Percentiles rank a stretch among this genome's conserved stretches.
Evolutionary conservation across 1,139 yeast species (phyloP).

Genomic region (Geotrichum carabidarum): DNA sequence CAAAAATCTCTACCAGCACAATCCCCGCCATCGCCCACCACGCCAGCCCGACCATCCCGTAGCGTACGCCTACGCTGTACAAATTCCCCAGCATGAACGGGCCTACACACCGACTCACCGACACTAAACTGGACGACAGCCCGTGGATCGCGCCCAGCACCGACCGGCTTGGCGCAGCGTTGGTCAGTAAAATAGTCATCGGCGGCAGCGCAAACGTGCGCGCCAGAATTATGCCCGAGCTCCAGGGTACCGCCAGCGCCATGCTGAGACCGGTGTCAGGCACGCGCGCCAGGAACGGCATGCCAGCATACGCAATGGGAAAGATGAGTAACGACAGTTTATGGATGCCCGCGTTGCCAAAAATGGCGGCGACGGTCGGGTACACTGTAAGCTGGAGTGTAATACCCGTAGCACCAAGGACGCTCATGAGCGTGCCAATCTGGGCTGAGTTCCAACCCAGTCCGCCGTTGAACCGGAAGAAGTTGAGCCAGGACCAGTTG

Average conservation of each 20-base stretch:
- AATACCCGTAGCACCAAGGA: constrained; percentile 53
- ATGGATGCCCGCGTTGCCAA: constrained; percentile 47
- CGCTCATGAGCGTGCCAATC: constrained; percentile 52
- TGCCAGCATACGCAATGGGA: constrained; percentile 46
- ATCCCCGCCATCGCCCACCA: constrained; percentile 47
- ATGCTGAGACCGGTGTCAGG: constrained; percentile 39
- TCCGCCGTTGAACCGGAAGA: constrained; percentile 43
- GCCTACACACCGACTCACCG: constrained; percentile 53
- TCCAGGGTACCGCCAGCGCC: constrained; percentile 41
- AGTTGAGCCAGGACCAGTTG: neutral
- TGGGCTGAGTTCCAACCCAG: constrained; percentile 45
- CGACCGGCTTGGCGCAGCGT: constrained; percentile 27
- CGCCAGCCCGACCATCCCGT: constrained; percentile 45
- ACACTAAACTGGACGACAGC: constrained; percentile 37
- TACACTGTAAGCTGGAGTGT: constrained; percentile 47
- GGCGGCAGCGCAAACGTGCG: constrained; percentile 35
- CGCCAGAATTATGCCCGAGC: constrained; percentile 24
- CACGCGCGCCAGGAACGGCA: constrained; percentile 40
- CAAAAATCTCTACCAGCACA: constrained; percentile 25
- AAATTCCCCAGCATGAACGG: constrained; percentile 52
- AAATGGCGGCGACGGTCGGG: constrained; percentile 50
- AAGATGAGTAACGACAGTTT: constrained; percentile 43
- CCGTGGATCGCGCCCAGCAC: constrained; percentile 35
- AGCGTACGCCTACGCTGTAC: constrained; percentile 46
- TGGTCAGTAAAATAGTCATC: constrained; percentile 32